phyloP scores from a whole-genome alignment of 129 eudicot species.

The Flaveria brownii region DNA sequence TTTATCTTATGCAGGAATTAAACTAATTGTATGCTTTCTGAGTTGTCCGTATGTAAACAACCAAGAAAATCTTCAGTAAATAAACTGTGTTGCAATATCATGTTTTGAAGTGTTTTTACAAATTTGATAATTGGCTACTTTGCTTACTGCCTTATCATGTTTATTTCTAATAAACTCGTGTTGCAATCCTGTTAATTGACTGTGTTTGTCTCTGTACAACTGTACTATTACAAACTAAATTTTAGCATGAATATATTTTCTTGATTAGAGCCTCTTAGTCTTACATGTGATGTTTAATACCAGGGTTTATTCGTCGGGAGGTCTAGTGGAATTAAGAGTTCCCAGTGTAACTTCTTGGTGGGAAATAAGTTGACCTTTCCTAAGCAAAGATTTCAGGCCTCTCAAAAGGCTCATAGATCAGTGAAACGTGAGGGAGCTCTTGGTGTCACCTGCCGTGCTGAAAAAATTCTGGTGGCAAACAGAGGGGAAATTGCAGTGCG shows the following conservation, averaged over 20 bases:
- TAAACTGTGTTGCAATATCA: too few species aligned
- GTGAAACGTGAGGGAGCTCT: conserved; percentile 68
- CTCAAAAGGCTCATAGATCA: conserved; percentile 44
- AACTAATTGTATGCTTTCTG: background rate
- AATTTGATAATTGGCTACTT: background rate
- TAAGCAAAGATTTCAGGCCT: conserved; percentile 49
- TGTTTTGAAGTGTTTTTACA: background rate
- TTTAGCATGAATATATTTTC: conserved; percentile 3
- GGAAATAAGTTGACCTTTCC: conserved; percentile 72
- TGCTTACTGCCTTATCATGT: conserved; percentile 6
- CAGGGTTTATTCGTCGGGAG: conserved; percentile 68
- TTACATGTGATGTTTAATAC: conserved; percentile 9
- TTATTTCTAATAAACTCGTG: background rate
- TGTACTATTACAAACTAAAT: background rate
- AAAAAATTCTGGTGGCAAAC: conserved; percentile 91
- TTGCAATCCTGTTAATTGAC: conserved; percentile 2
- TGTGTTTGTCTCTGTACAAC: conserved; percentile 15
- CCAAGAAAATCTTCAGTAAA: too few species aligned
- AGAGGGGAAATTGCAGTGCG: conserved; percentile 99
- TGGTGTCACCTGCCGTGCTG: conserved; percentile 53
- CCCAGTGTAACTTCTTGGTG: conserved; percentile 66
- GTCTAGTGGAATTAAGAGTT: conserved; percentile 61
- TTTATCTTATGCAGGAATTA: background rate
- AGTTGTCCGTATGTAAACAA: background rate
- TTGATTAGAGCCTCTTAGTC: conserved; percentile 6